Base-by-base conservation (phyloP, 2,329 filamentous ascomycete species). In the Tetracladium maxilliforme region DNA sequence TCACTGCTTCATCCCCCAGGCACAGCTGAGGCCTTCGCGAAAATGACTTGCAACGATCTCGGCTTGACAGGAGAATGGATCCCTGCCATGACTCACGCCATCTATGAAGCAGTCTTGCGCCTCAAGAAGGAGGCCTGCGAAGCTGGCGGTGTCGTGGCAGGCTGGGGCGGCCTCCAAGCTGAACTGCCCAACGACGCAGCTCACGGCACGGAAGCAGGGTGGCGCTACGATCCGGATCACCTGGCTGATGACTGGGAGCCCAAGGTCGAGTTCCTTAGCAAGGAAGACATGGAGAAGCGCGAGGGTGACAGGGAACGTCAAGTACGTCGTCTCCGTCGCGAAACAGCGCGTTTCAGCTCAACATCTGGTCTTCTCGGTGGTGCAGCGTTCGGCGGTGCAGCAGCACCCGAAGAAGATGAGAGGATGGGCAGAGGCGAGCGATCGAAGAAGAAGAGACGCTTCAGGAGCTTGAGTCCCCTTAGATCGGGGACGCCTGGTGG, bases 81-180 rank as follows among this genome's bases (percentile, higher is more conserved):
- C 5, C 80, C 84, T 4, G 82, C 83, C 16, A 82, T 98, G 58
- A 82, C 90, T 10, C 87, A 94, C 44, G 90, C 86, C 17, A 95
- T 98, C 38, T 95, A 95, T 49, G 90, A 98, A 51, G 81, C 90
- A 7, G 84, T 92, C 0, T 51, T 95, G 33, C 78, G 81, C 23
- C 57, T 94, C 16, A 95, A 95, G 56, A 98, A 98, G 51, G 90
- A 95, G 44, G 83, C 86, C 1, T 92, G 86, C 42, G 90, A 95
- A 48, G 83, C 83, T 19, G 84, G 83, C 19, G 84, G 84, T 2
- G 56, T 94, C 6, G 74, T 93, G n/a, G 63, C 70, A 10, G 77
- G 77, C 20, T 73, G 58, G 11, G 67, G 68, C 7, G 53, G 58
- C n/a, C n/a, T n/a, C n/a, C n/a, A n/a, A n/a, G n/a, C n/a, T 10